Evolutionary conservation across 441 rosid genomes (phyloP), one percentile per base, ranked within the genome.

Genomic region (Theobroma grandiflorum): DNA sequence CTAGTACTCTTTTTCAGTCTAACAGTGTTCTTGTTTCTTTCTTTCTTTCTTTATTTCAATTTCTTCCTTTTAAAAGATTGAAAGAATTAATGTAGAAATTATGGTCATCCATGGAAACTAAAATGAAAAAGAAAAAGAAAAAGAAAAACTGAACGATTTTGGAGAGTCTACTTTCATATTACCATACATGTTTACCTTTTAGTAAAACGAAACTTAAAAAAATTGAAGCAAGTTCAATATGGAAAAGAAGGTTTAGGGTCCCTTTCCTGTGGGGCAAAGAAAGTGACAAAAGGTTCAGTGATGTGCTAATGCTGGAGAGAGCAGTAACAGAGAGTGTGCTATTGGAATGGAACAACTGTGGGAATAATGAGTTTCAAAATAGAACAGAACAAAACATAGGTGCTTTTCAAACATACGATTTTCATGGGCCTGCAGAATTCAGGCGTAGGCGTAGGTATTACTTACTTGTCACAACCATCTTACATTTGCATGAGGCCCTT

Each of bases 401-500:
- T 5, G 40, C 52, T 59, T 62, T 81, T 58, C 58, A 75, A 79
- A 69, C 82, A 75, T 42, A 43, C 63, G 37, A 50, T 43, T 75
- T 71, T 70, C 82, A 70, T 75, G 82, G 72, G 43, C 62, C 72
- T 40, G 72, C 64, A 68, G 57, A 47, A 67, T 58, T 75, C 80
- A 53, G 77, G 80, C 22, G 37, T 16, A 72, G 66, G 80, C 22
- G 37, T 16, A 72, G 66, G 75, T 58, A 61, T 7, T 45, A 18
- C 31, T 69, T 26, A 65, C 74, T 72, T 77, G 75, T 72, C 67
- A 81, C 40, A 10, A 66, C 12, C 5, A 4, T n/a, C 49, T 68
- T 43, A 20, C 67, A 62, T 33, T 62, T 12, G 66, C 66, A 62
- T 62, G 40, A 50, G 18, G 35, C 53, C n/a, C 11, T n/a, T 4